phyloP scores from a whole-genome alignment of 75 land plant genomes.

The Azolla pinnata region DNA sequence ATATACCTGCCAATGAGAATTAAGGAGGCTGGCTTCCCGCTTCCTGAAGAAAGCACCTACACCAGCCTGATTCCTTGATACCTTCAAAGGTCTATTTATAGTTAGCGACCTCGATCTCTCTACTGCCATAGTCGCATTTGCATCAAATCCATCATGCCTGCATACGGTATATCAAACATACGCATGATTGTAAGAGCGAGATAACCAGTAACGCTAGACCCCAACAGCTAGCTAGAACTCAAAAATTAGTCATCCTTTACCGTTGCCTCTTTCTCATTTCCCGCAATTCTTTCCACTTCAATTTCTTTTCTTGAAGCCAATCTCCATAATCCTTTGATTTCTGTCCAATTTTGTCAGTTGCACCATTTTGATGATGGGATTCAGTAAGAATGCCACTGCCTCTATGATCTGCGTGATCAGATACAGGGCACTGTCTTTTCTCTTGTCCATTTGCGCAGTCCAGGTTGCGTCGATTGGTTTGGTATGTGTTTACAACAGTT shows the following conservation, averaged over 20 bases:
- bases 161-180: conserved; percentile 3
- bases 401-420: no score
- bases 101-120: background rate
- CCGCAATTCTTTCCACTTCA: conserved; percentile 75
- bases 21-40: conserved; percentile 45
- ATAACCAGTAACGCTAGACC: background rate
- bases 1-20: conserved; percentile 80
- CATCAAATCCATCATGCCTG: conserved; percentile 5
- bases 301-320: conserved; percentile 81
- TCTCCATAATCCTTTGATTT: conserved; percentile 68
- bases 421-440: no score
- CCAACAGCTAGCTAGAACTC: no score
- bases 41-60: conserved; percentile 64
- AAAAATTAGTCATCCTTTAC: no score
- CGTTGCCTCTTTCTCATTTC: conserved; percentile 63
- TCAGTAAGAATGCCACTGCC: conserved; percentile 1
- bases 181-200: background rate
- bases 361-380: conserved; percentile 10
- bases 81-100: conserved; percentile 2
- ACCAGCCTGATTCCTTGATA: conserved; percentile 17
- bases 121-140: background rate
- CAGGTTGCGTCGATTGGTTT: no score
- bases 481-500: conserved; percentile 44
- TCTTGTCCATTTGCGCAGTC: no score
- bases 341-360: conserved; percentile 30